Conservation (phyloP, 331 rosid species). For the Erythrophleum ivorense region DNA sequence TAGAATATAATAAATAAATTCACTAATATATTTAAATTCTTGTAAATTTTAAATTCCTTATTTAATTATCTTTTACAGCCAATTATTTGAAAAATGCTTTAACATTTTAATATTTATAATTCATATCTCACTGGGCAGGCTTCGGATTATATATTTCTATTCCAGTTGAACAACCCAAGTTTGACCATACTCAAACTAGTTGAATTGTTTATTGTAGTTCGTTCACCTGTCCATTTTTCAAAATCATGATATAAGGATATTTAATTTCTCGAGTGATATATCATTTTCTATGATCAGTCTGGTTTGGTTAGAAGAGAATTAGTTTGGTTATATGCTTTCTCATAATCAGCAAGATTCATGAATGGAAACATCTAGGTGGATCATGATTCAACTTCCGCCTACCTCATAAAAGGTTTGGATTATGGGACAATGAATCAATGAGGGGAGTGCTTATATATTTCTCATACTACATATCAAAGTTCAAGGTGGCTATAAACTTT, state of each 20-base stretch:
- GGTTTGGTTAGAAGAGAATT: neutral
- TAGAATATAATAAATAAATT: no score
- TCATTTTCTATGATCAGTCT: neutral
- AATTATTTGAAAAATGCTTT: neutral
- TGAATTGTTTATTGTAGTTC: neutral
- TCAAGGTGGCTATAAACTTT: neutral
- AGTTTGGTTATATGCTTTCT: neutral
- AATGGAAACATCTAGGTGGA: no score
- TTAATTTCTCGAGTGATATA: neutral
- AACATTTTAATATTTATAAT: neutral
- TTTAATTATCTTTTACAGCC: no score
- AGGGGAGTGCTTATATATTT: no score
- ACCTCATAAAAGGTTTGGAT: no score
- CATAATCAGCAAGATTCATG: neutral
- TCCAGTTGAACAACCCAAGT: neutral
- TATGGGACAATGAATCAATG: no score
- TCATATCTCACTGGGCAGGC: neutral
- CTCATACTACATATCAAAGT: no score
- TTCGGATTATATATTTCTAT: neutral
- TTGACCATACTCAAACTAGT: neutral
- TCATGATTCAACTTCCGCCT: no score
- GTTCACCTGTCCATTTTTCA: neutral
- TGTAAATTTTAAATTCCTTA: no score
- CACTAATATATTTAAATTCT: no score
- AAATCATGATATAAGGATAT: neutral